phyloP scores from a whole-genome alignment of 1,284 basidiomycete genomes.

The Mycena sp. region DNA sequence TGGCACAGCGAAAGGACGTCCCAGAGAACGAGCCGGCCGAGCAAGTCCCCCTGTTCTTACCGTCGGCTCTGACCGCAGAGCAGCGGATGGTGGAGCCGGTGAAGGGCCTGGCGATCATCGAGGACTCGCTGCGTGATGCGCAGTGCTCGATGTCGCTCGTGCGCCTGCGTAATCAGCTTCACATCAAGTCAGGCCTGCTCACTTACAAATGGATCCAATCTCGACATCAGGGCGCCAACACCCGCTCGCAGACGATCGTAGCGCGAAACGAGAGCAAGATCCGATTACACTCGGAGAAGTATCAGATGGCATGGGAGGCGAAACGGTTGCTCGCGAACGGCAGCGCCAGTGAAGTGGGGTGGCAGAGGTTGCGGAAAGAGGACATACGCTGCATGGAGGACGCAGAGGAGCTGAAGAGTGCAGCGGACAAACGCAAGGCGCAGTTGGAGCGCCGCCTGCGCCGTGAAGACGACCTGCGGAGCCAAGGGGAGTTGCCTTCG shows the following conservation, averaged over 20 bases:
- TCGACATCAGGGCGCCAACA: too few species aligned
- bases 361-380: background rate
- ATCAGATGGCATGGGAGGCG: background rate
- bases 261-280: background rate
- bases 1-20: background rate
- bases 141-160: too few species aligned
- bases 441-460: background rate
- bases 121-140: background rate
- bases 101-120: background rate
- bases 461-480: background rate
- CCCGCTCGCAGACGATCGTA: too few species aligned
- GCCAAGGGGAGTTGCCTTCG: too few species aligned
- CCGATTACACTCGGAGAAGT: background rate
- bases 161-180: too few species aligned
- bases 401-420: background rate
- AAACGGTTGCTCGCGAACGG: background rate
- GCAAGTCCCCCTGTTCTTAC: background rate
- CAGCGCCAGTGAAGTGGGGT: background rate
- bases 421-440: background rate
- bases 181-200: too few species aligned
- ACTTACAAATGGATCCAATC: too few species aligned
- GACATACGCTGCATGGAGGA: slow-evolving; percentile 4
- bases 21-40: background rate
- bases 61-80: slow-evolving; percentile 49
- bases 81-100: slow-evolving; percentile 51